Evolutionary conservation across 345 rosid genomes (phyloP), one percentile per base, ranked within the genome.

Genomic region (Ceriops zippeliana): DNA sequence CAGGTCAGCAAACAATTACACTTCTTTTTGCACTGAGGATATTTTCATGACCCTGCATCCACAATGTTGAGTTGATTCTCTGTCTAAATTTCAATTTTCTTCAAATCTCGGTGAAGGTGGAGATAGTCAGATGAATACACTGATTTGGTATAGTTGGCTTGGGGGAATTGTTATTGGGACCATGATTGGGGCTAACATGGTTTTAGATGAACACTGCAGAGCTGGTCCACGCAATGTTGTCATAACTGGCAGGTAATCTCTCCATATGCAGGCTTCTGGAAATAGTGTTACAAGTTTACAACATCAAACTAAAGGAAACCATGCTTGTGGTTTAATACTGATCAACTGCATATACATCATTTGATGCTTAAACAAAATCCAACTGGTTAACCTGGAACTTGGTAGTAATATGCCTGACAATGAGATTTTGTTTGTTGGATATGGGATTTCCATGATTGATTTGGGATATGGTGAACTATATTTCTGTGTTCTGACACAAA

Each of bases 91-190:
- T 84, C 63, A 59, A 61, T 74, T 59, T 51, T 72, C 27, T 70
- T 13, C 71, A 28, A 52, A 58, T 68, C 73, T 61, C 38, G 79
- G 75, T 6, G 37, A 81, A 91, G 97, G 96, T 66, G 98, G 97
- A 68, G 97, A 91, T 61, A 65, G 83, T 76, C 90, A 92, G 78
- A 86, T 93, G 93, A 81, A 89, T 74, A 71, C 81, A 31, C 79
- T 93, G 80, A 81, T 88, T 78, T 93, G 98, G 96, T 91, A 84
- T 85, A 93, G 98, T 82, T 93, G 97, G 98, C 88, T 93, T 71
- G 98, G 98, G 68, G 96, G 98, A 38, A 68, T 91, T 74, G 88
- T 91, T 70, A 93, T 93, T 64, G 97, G 97, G 71, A 89, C 98
- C 0, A 91, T 93, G 97, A 86, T 83, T 52, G 98, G 98, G 32